Base-by-base conservation (phyloP, 1,284 basidiomycete species). In the Sporisorium graminicola region DNA sequence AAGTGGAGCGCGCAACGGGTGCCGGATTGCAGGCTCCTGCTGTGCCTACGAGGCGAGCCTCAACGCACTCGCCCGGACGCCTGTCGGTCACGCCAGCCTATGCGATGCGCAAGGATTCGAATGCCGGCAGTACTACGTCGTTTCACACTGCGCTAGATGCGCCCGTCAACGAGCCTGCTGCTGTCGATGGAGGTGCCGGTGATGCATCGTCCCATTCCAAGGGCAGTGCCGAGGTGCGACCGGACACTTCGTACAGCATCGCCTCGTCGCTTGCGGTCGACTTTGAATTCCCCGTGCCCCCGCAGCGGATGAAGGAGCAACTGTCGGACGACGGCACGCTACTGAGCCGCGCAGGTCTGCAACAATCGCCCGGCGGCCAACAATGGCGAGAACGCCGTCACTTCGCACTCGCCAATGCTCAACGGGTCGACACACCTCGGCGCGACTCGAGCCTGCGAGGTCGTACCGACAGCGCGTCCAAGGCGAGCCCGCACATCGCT, bases 281-380 rank as follows among this genome's bases (percentile, higher is more conserved):
- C 42, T 71, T 78, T 50, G 72, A 78, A 29, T 78, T 74, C 33
- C 76, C 74, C 24, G 62, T 66, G 5, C 76, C 72, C 14, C 72
- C 71, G 29, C 76, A 68, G 42, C 54, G 74, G 20, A 68, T 68
- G 51, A 57, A 57, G 22, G 74, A 78, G 26, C 71, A 78, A 47
- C 42, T 67, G 20, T 75, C 72, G 24, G 72, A 78, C 18, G 76
- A 78, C 46, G 76, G 72, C 5, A 78, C 72, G 20, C 47, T 75
- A 26, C 68, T 78, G 22, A 65, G 65, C 44, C 58, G 72, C 1
- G 76, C 76, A 0, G 64, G 72, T 6, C 42, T 75, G 57, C 40
- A 66, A 20, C 65, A 70, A 5, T 64, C 71, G 40, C 61, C 70
- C 10, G 9, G 13, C 22, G 53, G 56, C 5, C 66, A 59, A 31